Conservation (phyloP, 129 eudicot genomes). For the Dittrichia graveolens region DNA sequence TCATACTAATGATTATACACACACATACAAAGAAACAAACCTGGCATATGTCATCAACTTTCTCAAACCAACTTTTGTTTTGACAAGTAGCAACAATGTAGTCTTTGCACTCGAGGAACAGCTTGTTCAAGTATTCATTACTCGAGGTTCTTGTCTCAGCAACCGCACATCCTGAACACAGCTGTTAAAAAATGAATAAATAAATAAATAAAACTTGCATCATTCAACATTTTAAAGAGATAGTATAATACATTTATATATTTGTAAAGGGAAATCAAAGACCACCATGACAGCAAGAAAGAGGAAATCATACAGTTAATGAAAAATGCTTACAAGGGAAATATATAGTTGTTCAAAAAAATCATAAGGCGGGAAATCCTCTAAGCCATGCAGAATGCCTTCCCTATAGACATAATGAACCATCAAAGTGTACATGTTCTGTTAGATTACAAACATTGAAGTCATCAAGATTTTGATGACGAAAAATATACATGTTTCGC, state of each 20-base stretch:
- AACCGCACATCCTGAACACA: constrained; percentile 69
- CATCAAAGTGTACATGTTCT: background rate
- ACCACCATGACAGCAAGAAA: background rate
- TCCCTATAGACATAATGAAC: constrained; percentile 55
- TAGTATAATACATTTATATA: too few relatives aligned
- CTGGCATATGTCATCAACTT: constrained; percentile 94
- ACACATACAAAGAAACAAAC: constrained; percentile 33
- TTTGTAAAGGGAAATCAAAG: too few relatives aligned
- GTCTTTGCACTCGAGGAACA: constrained; percentile 85
- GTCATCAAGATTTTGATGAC: background rate
- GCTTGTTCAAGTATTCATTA: constrained; percentile 55
- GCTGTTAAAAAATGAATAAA: constrained; percentile 45
- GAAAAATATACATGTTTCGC: constrained; percentile 24
- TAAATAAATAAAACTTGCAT: constrained; percentile 15
- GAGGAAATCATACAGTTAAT: background rate
- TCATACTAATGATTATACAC: background rate
- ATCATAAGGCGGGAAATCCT: constrained; percentile 68
- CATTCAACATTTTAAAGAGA: background rate
- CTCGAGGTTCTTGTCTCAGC: constrained; percentile 65
- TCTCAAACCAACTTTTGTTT: constrained; percentile 67
- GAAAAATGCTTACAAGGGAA: constrained; percentile 62
- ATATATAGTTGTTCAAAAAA: constrained; percentile 82
- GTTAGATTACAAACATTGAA: background rate
- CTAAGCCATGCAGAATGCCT: constrained; percentile 67
- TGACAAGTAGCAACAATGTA: constrained; percentile 75